Base-by-base conservation (phyloP, 192 early-diverging fungal genomes). In the Linderina pennispora region DNA sequence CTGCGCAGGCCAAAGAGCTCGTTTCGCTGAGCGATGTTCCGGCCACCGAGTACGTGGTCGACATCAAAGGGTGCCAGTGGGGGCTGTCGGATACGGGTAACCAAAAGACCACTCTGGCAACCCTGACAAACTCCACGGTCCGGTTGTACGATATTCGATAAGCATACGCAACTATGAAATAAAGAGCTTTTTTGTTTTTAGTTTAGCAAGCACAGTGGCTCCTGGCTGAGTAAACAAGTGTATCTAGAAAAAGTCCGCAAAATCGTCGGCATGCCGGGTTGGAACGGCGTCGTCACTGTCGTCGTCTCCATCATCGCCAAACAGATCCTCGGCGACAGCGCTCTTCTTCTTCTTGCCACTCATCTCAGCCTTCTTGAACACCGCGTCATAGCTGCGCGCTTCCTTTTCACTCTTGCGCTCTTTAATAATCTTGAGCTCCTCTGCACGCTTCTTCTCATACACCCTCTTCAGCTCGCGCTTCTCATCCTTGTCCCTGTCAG, bases 401-500 rank as follows among this genome's bases (percentile, higher is more conserved):
- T 76, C 78, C 38, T 64, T 70, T 16, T 54, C 26, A 40, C 57
- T 45, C 20, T 45, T 44, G 23, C 57, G 38, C 49, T 80, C 55
- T 32, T 76, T 68, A 1, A 36, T 44, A 9, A 56, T 42, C 13
- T 36, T 22, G 15, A 55, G 56, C 32, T 73, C 56, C 19, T 78
- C 77, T n/a, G 65, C 59, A 42, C 42, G 43, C 32, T 53, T 61
- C 52, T 75, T 63, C 49, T 67, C 70, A 44, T 70, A 65, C 19
- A 45, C 57, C 40, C 53, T 56, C 33, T 60, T 65, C 56, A 45
- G 32, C 17, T 34, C 53, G 1, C 41, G 26, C 34, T 64, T 53
- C 26, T 64, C 43, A 49, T 71, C 68, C 26, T 65, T 45, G 21
- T 80, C 72, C 15, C 74, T 48, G 22, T 79, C 80, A 22, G 82